phyloP scores from a whole-genome alignment of 306 rosid species.

The Mucuna pruriens region DNA sequence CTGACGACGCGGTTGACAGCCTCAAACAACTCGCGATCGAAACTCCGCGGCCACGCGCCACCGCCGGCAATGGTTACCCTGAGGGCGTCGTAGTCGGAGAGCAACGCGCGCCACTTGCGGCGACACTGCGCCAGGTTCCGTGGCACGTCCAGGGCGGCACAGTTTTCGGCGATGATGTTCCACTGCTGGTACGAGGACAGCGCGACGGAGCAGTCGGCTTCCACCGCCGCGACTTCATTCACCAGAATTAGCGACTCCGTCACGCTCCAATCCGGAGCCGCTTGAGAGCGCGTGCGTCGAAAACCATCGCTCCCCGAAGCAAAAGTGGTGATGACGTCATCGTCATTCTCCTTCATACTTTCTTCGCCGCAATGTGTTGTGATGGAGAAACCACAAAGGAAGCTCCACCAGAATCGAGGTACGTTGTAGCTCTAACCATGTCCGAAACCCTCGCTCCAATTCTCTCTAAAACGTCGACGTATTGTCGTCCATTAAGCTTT shows the following conservation, averaged over 20 bases:
- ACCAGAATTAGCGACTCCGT: constrained; percentile 66
- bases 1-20: constrained; percentile 50
- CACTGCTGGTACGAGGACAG: constrained; percentile 49
- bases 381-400: not conserved
- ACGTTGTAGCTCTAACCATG: not conserved
- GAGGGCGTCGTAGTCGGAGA: constrained; percentile 19
- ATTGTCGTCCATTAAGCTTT: not conserved
- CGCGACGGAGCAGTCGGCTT: constrained; percentile 62
- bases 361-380: not conserved
- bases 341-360: constrained; percentile 27
- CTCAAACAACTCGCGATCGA: constrained; percentile 61
- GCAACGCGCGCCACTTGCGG: constrained; percentile 69
- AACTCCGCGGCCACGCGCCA: constrained; percentile 56
- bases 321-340: not conserved
- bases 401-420: not conserved
- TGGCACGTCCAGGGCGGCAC: constrained; percentile 54
- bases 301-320: constrained; percentile 7
- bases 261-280: constrained; percentile 67
- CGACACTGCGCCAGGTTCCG: constrained; percentile 69
- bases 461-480: not conserved
- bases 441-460: not conserved
- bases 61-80: not conserved
- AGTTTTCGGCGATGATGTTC: constrained; percentile 53
- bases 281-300: constrained; percentile 71
- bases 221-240: constrained; percentile 77